A percentile compares a stretch with the other conserved stretches of the same genome.
phyloP scores from a whole-genome alignment of 2,329 filamentous ascomycete species.

The Stagonosporopsis chrysanthemi region DNA sequence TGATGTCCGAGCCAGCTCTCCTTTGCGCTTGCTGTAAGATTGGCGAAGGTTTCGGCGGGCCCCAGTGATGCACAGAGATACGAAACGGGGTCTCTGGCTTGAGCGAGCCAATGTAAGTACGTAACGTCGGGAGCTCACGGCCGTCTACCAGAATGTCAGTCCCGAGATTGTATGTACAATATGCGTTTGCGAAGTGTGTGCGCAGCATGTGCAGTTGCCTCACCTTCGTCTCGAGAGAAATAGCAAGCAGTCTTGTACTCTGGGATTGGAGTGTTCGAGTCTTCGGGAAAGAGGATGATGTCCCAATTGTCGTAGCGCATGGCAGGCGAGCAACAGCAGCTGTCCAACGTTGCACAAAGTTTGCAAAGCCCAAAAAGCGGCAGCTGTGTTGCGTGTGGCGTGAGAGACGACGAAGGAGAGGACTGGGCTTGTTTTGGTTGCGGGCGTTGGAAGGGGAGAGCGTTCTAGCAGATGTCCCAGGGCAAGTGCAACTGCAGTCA shows the following conservation, averaged over 20 bases:
- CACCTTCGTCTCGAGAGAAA: slow-evolving; percentile 61
- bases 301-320: slow-evolving; percentile 93
- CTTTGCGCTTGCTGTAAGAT: slow-evolving; percentile 36
- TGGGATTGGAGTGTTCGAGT: slow-evolving; percentile 73
- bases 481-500: slow-evolving; percentile 1
- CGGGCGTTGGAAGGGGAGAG: not conserved
- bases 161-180: not conserved
- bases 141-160: slow-evolving; percentile 31
- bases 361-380: slow-evolving; percentile 30
- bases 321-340: slow-evolving; percentile 39
- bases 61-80: slow-evolving; percentile 48
- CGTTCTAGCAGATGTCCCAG: not conserved
- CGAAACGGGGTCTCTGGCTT: slow-evolving; percentile 41
- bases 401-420: slow-evolving; percentile 7
- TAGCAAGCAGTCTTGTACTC: slow-evolving; percentile 84
- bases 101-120: slow-evolving; percentile 40
- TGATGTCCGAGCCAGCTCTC: slow-evolving; percentile 34
- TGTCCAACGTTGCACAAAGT: slow-evolving; percentile 16
- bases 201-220: slow-evolving; percentile 16
- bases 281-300: slow-evolving; percentile 75
- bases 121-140: slow-evolving; percentile 39
- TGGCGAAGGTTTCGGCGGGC: slow-evolving; percentile 32
- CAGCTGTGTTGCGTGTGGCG: slow-evolving; percentile 13
- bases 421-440: not conserved
- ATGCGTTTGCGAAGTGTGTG: not conserved